Base-by-base conservation (phyloP, 116 monocot genomes). In the Dioscorea cayenensis region DNA sequence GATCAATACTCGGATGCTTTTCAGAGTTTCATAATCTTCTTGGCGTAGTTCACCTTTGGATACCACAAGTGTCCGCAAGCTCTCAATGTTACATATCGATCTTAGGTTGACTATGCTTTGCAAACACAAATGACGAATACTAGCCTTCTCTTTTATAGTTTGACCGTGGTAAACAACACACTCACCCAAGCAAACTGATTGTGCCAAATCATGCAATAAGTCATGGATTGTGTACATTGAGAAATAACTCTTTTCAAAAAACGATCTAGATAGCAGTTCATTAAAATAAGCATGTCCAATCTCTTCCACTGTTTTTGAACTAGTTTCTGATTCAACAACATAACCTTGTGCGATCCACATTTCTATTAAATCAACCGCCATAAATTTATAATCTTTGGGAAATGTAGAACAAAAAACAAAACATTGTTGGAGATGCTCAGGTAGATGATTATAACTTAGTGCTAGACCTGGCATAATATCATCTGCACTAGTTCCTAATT, bases 391-490 rank as follows among this genome's bases (percentile, higher is more conserved):
- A 18, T 36, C 66, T 36, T 49, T 64, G 38, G 73, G 73, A 64
- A 48, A 73, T 2, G 64, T 38, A 14, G 64, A 28, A 27, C 62
- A 64, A 36, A 48, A 73, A 3, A 17, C 21, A 64, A 73, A 73
- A 35, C 66, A 74, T n/a, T 4, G 35, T 28, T 67, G 66, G 20
- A 74, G 21, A 28, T 66, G 51, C 2, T 19, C 12, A 2, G 48
- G 50, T 4, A 73, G 22, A 49, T 63, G 17, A 48, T 73, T 25
- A 48, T 73, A 73, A 17, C 73, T 73, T 17, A 73, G 20, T 23
- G 21, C 27, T 6, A 73, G 43, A 0, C 49, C 48, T 6, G 19
- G 36, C 20, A 73, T 10, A 22, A 63, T 60, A 12, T 28, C 62
- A 72, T 72, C 7, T 62, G 9, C 36, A 11, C 13, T 16, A 35